Base-by-base conservation (phyloP, 2,329 filamentous ascomycete genomes). In the Penicillium glabrum region DNA sequence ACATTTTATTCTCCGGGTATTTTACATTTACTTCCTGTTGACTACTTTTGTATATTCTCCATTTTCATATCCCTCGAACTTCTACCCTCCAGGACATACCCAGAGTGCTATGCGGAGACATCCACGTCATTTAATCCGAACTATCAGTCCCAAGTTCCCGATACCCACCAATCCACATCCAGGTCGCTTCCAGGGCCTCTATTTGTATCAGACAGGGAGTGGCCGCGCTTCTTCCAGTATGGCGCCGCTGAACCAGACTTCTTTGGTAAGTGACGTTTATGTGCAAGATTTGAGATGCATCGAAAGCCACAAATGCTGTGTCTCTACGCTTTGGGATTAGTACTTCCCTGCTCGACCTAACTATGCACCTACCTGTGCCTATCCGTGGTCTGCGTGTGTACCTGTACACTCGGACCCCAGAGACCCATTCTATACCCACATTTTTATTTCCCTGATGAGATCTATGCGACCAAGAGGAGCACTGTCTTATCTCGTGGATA, bases 161-260 rank as follows among this genome's bases (percentile, higher is more conserved):
- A 46, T 46, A 16, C 27, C 44, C n/a, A 24, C 23, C n/a, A 29
- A n/a, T 31, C 44, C 44, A 19, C 10, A 29, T 27, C 16, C 44
- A n/a, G 5, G 24, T 46, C 44, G 33, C 31, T 39, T 27, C 9
- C 21, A 24, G 9, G 23, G 31, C 19, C 31, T 27, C 14, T 49
- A 24, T 39, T 21, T 21, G 24, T 29, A 13, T 10, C 21, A 27
- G 16, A 7, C 24, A 19, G 23, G 11, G 16, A 33, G 33, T n/a
- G 35, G 16, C 47, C 33, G 47, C 19, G 23, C 33, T 29, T 50
- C 47, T 29, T 48, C 46, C 21, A 50, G 23, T 50, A 50, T 50
- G 47, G 47, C 47, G 37, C 47, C 47, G n/a, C 47, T 50, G 9
- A 50, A 50, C 19, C 21, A 50, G 21, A 14, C 24, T 50, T 50